Conservation (phyloP, 306 rosid genomes). For the Corylus americana region DNA sequence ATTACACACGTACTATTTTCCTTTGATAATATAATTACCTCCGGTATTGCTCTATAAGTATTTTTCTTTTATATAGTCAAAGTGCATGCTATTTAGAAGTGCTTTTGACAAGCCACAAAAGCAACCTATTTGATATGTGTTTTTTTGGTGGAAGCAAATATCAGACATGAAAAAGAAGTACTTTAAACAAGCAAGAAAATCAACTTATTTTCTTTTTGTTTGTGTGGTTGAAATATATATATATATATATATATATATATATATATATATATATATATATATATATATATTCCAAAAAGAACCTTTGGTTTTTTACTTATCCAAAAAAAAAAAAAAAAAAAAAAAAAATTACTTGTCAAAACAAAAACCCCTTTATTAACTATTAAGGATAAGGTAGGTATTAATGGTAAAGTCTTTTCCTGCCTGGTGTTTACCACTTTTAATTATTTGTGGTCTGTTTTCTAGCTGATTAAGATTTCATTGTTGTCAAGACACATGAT, state of each 20-base stretch:
- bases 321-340: too few species aligned
- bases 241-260: too few species aligned
- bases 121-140: neutral
- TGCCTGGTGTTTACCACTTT: neutral
- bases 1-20: neutral
- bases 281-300: too few species aligned
- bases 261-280: too few species aligned
- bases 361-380: neutral
- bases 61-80: neutral
- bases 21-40: neutral
- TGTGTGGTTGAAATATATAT: neutral
- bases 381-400: neutral
- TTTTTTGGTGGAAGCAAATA: neutral
- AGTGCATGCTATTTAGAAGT: neutral
- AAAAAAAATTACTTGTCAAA: neutral
- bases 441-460: neutral
- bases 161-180: neutral
- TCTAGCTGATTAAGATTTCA: neutral
- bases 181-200: neutral
- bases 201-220: neutral
- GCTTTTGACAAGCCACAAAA: neutral
- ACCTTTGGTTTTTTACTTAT: too few species aligned
- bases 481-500: neutral
- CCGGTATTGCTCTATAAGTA: neutral
- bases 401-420: neutral